Conservation (phyloP, 331 rosid species). For the Rosa hybrid region DNA sequence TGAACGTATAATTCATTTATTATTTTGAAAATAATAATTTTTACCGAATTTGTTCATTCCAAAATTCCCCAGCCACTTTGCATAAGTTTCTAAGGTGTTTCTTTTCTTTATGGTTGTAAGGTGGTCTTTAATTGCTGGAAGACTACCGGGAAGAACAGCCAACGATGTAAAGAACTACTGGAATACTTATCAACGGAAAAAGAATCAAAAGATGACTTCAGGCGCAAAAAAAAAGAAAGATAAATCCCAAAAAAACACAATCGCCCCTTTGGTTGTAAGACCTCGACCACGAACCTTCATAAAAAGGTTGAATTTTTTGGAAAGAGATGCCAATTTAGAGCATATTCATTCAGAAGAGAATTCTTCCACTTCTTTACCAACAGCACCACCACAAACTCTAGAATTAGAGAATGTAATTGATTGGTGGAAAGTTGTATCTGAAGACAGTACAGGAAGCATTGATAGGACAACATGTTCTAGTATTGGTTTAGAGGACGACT, state of each 20-base stretch:
- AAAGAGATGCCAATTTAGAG: background rate
- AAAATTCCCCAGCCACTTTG: background rate
- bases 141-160: constrained; percentile 2
- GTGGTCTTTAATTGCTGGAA: constrained; percentile 12
- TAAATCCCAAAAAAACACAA: background rate
- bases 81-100: background rate
- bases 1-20: too few species aligned
- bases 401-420: background rate
- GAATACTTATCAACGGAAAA: background rate
- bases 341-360: background rate
- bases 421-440: background rate
- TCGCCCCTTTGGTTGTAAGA: background rate
- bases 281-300: constrained; percentile 8
- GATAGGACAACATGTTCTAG: background rate
- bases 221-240: background rate
- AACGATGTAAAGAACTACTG: constrained; percentile 13
- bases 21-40: too few species aligned
- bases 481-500: constrained; percentile 1
- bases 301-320: background rate
- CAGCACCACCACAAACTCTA: background rate
- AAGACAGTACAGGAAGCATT: background rate
- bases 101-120: background rate
- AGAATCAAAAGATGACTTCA: background rate
- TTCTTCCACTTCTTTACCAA: background rate
- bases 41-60: too few species aligned